Percentiles rank a stretch among this genome's conserved stretches.
Evolutionary conservation across 805 yeast species (phyloP).

Genomic region (Middelhovenomyces tepae): DNA sequence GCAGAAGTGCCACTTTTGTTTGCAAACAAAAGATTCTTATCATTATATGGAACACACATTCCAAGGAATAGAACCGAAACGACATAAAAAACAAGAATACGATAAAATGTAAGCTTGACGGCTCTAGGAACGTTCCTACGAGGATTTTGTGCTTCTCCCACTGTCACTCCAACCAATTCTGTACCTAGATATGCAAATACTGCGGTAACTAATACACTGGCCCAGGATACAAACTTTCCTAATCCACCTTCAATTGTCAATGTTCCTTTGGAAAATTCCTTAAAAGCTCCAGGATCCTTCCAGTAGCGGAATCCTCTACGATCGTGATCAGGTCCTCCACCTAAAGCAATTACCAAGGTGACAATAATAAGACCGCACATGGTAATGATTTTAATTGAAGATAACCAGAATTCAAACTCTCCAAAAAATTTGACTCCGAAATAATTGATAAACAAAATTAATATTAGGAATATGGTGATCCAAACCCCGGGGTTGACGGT

Average conservation of each 20-base stretch:
- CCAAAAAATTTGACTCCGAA: constrained; percentile 41
- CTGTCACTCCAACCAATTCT: constrained; percentile 62
- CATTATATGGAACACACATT: constrained; percentile 55
- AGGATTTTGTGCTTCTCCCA: constrained; percentile 66
- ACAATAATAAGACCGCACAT: constrained; percentile 59
- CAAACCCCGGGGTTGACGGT: constrained; percentile 41
- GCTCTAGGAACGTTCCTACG: constrained; percentile 64
- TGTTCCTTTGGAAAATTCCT: constrained; percentile 33
- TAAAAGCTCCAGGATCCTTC: constrained; percentile 61
- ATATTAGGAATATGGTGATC: constrained; percentile 40
- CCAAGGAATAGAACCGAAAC: constrained; percentile 56
- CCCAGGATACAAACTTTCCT: constrained; percentile 55
- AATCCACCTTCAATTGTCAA: constrained; percentile 32
- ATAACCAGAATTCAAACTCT: constrained; percentile 45
- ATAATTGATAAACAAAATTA: constrained; percentile 35
- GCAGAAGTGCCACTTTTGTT: constrained; percentile 37
- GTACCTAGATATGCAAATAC: constrained; percentile 66
- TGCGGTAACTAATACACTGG: constrained; percentile 54
- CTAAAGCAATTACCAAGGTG: constrained; percentile 53
- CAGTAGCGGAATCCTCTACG: constrained; percentile 66
- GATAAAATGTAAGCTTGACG: constrained; percentile 57
- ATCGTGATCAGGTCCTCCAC: constrained; percentile 72
- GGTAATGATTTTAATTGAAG: constrained; percentile 54
- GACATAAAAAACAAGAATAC: constrained; percentile 57
- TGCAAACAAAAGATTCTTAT: constrained; percentile 41